Evolutionary conservation across 805 yeast species (phyloP).

Genomic region (Helenozyma rhizophorensis): DNA sequence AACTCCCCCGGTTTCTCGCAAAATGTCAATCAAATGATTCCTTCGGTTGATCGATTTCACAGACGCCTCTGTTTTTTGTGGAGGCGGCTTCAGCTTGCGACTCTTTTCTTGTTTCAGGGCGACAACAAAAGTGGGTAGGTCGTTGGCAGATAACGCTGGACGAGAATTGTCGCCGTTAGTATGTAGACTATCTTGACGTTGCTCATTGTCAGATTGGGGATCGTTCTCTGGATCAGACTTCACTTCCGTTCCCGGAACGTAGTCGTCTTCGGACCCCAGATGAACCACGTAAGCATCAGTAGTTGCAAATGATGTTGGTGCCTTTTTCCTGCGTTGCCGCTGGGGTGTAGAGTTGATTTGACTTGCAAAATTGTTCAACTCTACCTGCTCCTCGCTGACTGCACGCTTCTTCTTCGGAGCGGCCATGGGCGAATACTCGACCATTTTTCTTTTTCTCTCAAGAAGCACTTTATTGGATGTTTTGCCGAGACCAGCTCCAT

Average conservation of each 20-base stretch:
- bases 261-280: constrained; percentile 5
- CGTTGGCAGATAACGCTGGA: constrained; percentile 5
- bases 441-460: constrained; percentile 14
- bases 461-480: constrained; percentile 20
- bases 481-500: constrained; percentile 21
- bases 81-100: neutral
- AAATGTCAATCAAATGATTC: constrained; percentile 23
- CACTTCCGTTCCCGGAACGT: constrained; percentile 4
- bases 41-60: constrained; percentile 29
- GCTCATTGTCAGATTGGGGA: neutral
- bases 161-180: neutral
- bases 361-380: too few species aligned
- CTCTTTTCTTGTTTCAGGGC: constrained; percentile 1
- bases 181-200: neutral
- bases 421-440: neutral
- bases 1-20: constrained; percentile 37
- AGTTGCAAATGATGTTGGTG: constrained; percentile 6
- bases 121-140: constrained; percentile 9
- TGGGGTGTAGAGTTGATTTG: too few species aligned
- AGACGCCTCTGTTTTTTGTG: constrained; percentile 13
- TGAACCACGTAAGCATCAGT: neutral
- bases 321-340: neutral
- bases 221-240: too few species aligned
- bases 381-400: too few species aligned
- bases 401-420: too few species aligned